Evolutionary conservation across 2,329 filamentous ascomycete genomes (phyloP).

Genomic region (Arthrobotrys megalospora): DNA sequence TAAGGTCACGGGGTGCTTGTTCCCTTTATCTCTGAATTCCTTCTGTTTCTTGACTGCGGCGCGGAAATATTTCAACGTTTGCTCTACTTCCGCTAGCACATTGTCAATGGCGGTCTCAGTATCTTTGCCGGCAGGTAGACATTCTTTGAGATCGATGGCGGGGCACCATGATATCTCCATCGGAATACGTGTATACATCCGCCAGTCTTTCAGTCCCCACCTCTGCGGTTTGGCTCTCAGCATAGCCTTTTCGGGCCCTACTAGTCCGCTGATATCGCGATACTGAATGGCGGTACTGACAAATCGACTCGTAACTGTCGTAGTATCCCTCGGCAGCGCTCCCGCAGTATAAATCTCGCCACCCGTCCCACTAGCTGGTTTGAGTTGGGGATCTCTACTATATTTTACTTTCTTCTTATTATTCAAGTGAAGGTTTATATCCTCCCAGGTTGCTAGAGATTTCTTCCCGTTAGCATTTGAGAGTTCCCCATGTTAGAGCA

Average conservation of each 20-base stretch:
- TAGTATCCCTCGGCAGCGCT: neutral
- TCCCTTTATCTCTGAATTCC: neutral
- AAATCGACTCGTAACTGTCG: no score
- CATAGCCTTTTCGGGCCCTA: neutral
- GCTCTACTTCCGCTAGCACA: slow-evolving; percentile 8
- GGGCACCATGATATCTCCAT: slow-evolving; percentile 43
- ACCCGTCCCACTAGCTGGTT: no score
- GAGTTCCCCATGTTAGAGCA: neutral
- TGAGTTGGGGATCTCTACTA: no score
- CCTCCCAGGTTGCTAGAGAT: neutral
- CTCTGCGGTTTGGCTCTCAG: neutral
- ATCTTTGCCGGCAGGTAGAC: slow-evolving; percentile 11
- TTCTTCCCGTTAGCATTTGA: neutral
- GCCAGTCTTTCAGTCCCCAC: slow-evolving; percentile 33
- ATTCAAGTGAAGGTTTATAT: neutral
- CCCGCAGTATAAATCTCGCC: no score
- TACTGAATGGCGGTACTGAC: neutral
- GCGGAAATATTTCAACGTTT: slow-evolving; percentile 20
- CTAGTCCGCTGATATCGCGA: neutral
- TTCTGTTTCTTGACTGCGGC: slow-evolving; percentile 10
- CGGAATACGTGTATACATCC: slow-evolving; percentile 10
- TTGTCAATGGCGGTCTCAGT: neutral
- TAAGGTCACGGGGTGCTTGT: neutral
- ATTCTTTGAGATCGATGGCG: slow-evolving; percentile 5
- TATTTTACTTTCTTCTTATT: neutral